A percentile compares a stretch with the other conserved stretches of the same genome.
Evolutionary conservation across 345 rosid species (phyloP).

Genomic region (Populus deltoides): DNA sequence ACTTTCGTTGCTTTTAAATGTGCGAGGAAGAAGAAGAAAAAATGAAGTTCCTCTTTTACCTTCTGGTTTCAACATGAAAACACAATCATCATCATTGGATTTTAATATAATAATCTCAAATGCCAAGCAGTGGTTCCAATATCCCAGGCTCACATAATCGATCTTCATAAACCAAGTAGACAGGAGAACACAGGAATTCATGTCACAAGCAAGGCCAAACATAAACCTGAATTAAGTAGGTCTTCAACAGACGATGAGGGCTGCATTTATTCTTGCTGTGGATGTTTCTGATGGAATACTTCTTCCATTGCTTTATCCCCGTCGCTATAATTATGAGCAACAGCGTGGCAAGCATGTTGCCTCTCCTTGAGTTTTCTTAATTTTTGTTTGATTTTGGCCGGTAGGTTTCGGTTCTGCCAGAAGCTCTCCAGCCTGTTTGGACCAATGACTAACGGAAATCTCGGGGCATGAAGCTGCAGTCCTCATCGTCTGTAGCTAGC

Average conservation of each 20-base stretch:
- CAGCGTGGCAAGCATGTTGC: background rate
- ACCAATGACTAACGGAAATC: conserved; percentile 48
- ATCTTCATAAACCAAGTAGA: background rate
- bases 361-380: background rate
- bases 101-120: background rate
- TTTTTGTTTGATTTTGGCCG: conserved; percentile 15
- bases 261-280: conserved; percentile 13
- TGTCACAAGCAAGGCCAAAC: background rate
- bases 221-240: conserved; percentile 53
- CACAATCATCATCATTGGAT: background rate
- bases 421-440: conserved; percentile 67
- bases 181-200: background rate
- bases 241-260: conserved; percentile 57
- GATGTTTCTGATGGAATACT: no score
- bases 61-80: background rate
- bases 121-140: background rate
- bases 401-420: conserved; percentile 67
- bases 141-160: background rate
- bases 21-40: background rate
- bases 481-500: conserved; percentile 43
- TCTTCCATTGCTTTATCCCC: no score
- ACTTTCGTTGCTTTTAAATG: background rate
- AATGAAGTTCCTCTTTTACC: background rate
- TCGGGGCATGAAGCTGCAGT: conserved; percentile 61
- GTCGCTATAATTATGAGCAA: no score